A percentile compares a stretch with the other conserved stretches of the same genome.
Evolutionary conservation across 2,329 filamentous ascomycete species (phyloP).

Genomic region (Metarhizium album): DNA sequence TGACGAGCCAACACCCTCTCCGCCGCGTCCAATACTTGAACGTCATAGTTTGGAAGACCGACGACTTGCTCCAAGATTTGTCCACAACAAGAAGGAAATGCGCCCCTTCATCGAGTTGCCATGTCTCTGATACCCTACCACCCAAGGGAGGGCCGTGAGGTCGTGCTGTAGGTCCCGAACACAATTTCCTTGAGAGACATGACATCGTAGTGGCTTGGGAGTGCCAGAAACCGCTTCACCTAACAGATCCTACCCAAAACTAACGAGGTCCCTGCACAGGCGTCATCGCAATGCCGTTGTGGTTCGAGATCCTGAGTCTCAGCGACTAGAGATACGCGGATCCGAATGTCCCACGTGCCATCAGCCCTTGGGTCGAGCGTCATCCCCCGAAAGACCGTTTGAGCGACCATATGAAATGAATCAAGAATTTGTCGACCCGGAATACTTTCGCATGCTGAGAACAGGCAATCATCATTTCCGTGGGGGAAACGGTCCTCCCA

Average conservation of each 20-base stretch:
- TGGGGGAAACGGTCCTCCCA: slow-evolving; percentile 34
- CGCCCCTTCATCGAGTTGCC: background rate
- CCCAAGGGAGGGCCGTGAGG: slow-evolving; percentile 61
- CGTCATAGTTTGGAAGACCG: no score
- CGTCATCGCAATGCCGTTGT: slow-evolving; percentile 90
- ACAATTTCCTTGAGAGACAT: background rate
- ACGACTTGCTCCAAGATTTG: background rate
- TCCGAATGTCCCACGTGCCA: slow-evolving; percentile 88
- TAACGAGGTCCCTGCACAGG: slow-evolving; percentile 32
- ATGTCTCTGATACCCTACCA: slow-evolving; percentile 70
- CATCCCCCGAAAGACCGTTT: slow-evolving; percentile 38
- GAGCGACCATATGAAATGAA: slow-evolving; percentile 29
- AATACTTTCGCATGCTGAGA: slow-evolving; percentile 92
- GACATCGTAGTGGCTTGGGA: background rate
- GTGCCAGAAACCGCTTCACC: background rate
- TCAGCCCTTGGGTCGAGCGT: slow-evolving; percentile 46
- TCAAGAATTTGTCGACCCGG: slow-evolving; percentile 69
- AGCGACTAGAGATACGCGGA: slow-evolving; percentile 71
- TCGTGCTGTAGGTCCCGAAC: slow-evolving; percentile 58
- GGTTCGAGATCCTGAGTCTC: slow-evolving; percentile 75
- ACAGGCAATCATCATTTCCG: slow-evolving; percentile 35
- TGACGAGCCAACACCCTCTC: background rate
- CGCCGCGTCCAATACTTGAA: background rate
- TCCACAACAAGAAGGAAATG: slow-evolving; percentile 3
- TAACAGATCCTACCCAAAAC: background rate